A percentile compares a stretch with the other conserved stretches of the same genome.
Conservation (phyloP, 257 asterid genomes). For the Craterostigma plantagineum region DNA sequence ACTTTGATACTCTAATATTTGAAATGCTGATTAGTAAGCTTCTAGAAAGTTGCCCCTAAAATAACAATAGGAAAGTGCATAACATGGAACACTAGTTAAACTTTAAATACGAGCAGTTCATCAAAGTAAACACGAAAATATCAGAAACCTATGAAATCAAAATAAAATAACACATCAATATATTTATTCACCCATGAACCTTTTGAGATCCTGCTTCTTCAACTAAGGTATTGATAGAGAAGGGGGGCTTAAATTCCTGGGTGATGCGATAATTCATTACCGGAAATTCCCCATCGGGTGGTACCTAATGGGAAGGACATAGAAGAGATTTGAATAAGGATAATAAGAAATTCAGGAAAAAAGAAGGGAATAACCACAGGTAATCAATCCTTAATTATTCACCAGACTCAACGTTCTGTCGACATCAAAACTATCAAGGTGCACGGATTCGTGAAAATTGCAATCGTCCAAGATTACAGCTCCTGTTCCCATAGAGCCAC, state of each 20-base stretch:
- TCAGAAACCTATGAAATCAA: not conserved
- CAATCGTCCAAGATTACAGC: constrained; percentile 91
- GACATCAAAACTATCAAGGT: constrained; percentile 84
- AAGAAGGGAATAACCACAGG: constrained; percentile 6
- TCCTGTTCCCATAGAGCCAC: constrained; percentile 85
- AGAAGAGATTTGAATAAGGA: constrained; percentile 4
- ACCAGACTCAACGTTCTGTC: constrained; percentile 88
- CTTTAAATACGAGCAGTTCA: not conserved
- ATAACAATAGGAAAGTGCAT: not conserved
- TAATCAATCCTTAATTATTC: constrained; percentile 14
- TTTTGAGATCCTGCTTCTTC: constrained; percentile 87
- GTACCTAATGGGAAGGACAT: constrained; percentile 40
- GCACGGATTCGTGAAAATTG: constrained; percentile 98
- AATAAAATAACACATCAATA: constrained; percentile 5
- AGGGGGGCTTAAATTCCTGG: constrained; percentile 98
- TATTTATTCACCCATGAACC: constrained; percentile 23
- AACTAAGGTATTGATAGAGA: constrained; percentile 66
- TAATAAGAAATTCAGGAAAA: not conserved
- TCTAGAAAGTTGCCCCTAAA: too few relatives aligned
- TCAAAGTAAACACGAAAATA: not conserved
- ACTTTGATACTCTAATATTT: constrained; percentile 8
- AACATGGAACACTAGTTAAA: constrained; percentile 5
- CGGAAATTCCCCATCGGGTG: constrained; percentile 97
- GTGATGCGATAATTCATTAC: constrained; percentile 99
- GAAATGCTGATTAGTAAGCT: too few relatives aligned